Percentiles rank a stretch among this genome's conserved stretches.
Evolutionary conservation across 352 stramenopile species (phyloP).

Genomic region (Pythium volutum): DNA sequence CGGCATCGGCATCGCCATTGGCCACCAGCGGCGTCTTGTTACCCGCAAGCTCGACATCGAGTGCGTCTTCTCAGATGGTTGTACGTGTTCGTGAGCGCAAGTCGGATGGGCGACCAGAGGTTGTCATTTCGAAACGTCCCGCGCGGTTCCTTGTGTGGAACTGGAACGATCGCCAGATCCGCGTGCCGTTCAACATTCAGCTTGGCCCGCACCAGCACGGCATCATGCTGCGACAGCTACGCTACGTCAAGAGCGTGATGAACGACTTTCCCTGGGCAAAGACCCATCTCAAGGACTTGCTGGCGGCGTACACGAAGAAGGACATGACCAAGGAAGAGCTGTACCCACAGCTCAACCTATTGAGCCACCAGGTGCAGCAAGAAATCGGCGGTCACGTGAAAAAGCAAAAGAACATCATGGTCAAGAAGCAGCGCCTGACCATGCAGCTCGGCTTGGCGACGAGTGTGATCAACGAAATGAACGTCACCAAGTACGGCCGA

Average conservation of each 20-base stretch:
- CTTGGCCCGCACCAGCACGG: conserved; percentile 72
- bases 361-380: conserved; percentile 67
- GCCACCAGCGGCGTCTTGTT: not conserved
- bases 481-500: conserved; percentile 68
- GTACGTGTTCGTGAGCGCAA: conserved; percentile 50
- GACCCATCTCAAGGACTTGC: conserved; percentile 53
- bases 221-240: conserved; percentile 76
- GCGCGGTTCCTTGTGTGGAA: conserved; percentile 53
- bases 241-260: conserved; percentile 84
- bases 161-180: conserved; percentile 55
- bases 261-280: conserved; percentile 84
- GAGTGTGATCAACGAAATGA: conserved; percentile 60
- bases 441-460: conserved; percentile 59
- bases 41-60: conserved; percentile 14
- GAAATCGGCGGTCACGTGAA: conserved; percentile 43
- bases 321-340: conserved; percentile 70
- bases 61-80: conserved; percentile 45
- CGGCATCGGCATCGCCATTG: not conserved
- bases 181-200: conserved; percentile 46
- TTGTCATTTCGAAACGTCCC: conserved; percentile 63
- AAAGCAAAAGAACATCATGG: conserved; percentile 42
- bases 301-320: conserved; percentile 72
- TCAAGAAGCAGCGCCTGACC: conserved; percentile 62
- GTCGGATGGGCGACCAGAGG: conserved; percentile 45
- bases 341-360: conserved; percentile 68